These are phyloP conservation scores for Candida fluviatilis DNA, from an alignment of 805 yeast species.

Conservation along the genomic window DNA sequence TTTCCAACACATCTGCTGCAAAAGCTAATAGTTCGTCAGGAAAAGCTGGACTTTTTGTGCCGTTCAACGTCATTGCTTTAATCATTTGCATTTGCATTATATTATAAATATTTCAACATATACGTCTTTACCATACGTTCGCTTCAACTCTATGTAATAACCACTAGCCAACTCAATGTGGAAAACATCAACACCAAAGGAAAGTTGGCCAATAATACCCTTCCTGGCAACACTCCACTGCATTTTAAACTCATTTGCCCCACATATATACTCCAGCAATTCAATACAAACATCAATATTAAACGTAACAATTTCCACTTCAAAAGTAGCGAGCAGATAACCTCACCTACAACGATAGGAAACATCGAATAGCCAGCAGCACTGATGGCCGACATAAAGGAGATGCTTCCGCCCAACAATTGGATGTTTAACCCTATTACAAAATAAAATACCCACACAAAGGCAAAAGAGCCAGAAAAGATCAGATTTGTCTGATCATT, in stretches of 20 bases:
- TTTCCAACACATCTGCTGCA: background rate
- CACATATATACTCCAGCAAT: conserved; percentile 62
- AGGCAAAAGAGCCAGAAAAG: conserved; percentile 60
- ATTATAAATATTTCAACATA: background rate
- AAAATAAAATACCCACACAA: conserved; percentile 60
- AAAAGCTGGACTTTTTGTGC: background rate
- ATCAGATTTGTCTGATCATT: conserved; percentile 45
- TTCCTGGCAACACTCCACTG: conserved; percentile 61
- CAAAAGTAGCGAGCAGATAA: conserved; percentile 44
- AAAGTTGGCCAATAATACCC: conserved; percentile 58
- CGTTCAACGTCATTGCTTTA: background rate
- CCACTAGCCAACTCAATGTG: conserved; percentile 62
- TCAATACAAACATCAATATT: conserved; percentile 41
- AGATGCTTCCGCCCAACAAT: conserved; percentile 56
- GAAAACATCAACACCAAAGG: conserved; percentile 64
- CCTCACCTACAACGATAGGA: conserved; percentile 55
- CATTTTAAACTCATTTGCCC: conserved; percentile 59
- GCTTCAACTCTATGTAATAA: conserved; percentile 44
- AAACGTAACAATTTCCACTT: conserved; percentile 47
- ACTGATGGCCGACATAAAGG: conserved; percentile 64
- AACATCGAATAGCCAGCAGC: conserved; percentile 69
- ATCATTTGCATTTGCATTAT: conserved; percentile 4
- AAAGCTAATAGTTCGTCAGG: background rate
- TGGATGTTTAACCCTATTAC: conserved; percentile 63
- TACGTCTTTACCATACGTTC: background rate